Base-by-base conservation (phyloP, 345 rosid species). In the Gossypium herbaceum region DNA sequence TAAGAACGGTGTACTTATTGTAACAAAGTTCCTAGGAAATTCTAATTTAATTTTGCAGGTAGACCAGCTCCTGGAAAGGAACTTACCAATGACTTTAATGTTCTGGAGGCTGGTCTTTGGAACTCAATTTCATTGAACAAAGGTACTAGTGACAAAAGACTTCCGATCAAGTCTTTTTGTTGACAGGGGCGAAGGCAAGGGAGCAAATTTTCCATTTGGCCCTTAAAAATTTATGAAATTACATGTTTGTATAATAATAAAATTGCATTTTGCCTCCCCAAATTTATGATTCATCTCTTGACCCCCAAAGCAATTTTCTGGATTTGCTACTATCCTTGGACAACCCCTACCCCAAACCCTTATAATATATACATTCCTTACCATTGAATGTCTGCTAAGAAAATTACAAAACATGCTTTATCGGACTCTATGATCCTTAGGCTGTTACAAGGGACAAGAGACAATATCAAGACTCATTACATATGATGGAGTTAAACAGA, bases 401-500 rank as follows among this genome's bases (percentile, higher is more conserved):
- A 63, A 48, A 50, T 29, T 69, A 51, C 59, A 59, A 13, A 60
- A 51, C 34, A 64, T 27, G 27, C 9, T 71, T 75, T 72, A 74
- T 51, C 61, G 51, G 45, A 73, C 60, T 68, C 11, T 51, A 48
- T n/a, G 69, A 12, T 64, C 78, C 13, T 48, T 79, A 94, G 96
- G 97, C 60, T 94, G 98, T 83, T 94, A 92, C 9, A 92, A 94
- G 82, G 98, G 98, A 74, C 98, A 94, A 82, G 98, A 92, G 87
- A 92, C 94, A 0, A 86, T 94, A 59, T 77, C 98, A 74, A 87
- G 97, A 75, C 92, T 94, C 72, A 85, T 92, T 72, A 94, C 97
- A 22, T 94, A 92, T 51, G 90, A 90, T 77, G 98, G 97, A 79
- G 84, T 92, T 78, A 94, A 90, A 79, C 97, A 92, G 85, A 90